Evolutionary conservation across 108 stramenopile species (phyloP), one percentile per base, ranked within the genome.

Genomic region (Cylindrotheca fusiformis): DNA sequence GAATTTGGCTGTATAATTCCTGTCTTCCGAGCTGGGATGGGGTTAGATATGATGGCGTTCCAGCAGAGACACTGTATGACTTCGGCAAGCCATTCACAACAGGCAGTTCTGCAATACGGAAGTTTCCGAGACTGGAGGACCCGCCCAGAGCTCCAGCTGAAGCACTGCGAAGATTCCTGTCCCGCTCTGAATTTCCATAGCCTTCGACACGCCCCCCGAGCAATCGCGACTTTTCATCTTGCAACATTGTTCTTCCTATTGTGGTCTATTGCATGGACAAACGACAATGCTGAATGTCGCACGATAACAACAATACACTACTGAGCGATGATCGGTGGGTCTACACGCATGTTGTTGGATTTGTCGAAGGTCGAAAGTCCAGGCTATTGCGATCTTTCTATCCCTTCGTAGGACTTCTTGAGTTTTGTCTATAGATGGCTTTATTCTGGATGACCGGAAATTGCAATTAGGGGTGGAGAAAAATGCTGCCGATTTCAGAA

Each of bases 21-120:
- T 85, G 90, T 8, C 84, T 80, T 31, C 87, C 88, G 71, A 91
- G 64, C 75, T 94, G 79, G 17, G 86, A 60, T 27, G 89, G 93
- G 18, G 88, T 90, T 29, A 88, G 66, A 45, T 70, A 80, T 2
- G 69, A 55, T 6, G 74, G 61, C 0, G 63, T 57, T 26, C 85
- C 88, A 22, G 81, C 82, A 30, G 60, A 69, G 45, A 86, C 82
- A 46, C 77, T 79, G 47, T 89, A 89, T 2, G 78, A 82, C 65
- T 79, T 82, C 21, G 81, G 78, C 46, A 71, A 56, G 23, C 78
- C 81, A 28, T 54, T 47, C 3, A 74, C 68, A 20, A 75, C 55
- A 32, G 72, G 71, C 24, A 46, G 32, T 33, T 73, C 60, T 10
- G 46, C 60, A 29, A 84, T 44, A 12, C 56, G 61, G 59, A 83